phyloP scores from a whole-genome alignment of 768 basidiomycete species.

The Leccinum aurantiacum region DNA sequence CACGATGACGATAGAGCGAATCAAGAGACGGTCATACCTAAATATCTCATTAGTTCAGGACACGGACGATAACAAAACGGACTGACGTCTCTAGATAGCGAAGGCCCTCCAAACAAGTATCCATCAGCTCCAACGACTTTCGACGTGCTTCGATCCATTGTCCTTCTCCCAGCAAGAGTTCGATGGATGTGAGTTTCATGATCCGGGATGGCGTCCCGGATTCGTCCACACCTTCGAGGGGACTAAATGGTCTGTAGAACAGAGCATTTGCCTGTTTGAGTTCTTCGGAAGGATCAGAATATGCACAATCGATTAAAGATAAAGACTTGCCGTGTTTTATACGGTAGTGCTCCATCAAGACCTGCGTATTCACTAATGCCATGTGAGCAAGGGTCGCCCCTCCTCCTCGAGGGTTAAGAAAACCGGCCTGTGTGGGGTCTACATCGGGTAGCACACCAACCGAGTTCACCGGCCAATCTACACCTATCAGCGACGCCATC shows the following conservation, averaged over 20 bases:
- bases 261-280: slow-evolving; percentile 58
- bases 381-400: slow-evolving; percentile 52
- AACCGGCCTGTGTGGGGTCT: slow-evolving; percentile 59
- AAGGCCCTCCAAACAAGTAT: slow-evolving; percentile 55
- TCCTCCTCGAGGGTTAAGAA: slow-evolving; percentile 46
- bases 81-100: slow-evolving; percentile 72
- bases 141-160: slow-evolving; percentile 51
- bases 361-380: slow-evolving; percentile 65
- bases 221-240: slow-evolving; percentile 39
- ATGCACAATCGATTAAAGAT: background rate
- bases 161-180: slow-evolving; percentile 41
- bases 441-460: slow-evolving; percentile 81
- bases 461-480: slow-evolving; percentile 77
- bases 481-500: slow-evolving; percentile 73
- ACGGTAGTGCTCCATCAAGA: slow-evolving; percentile 74
- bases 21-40: slow-evolving; percentile 72
- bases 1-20: slow-evolving; percentile 63
- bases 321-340: slow-evolving; percentile 65
- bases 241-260: slow-evolving; percentile 60
- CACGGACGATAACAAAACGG: background rate
- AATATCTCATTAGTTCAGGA: slow-evolving; percentile 8
- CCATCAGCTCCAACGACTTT: slow-evolving; percentile 52
- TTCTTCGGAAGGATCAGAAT: slow-evolving; percentile 39
- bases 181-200: slow-evolving; percentile 40
- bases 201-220: slow-evolving; percentile 37